Evolutionary conservation across 2,329 filamentous ascomycete species (phyloP), one percentile per base, ranked within the genome.

Genomic region (Penicillium verrucosum): DNA sequence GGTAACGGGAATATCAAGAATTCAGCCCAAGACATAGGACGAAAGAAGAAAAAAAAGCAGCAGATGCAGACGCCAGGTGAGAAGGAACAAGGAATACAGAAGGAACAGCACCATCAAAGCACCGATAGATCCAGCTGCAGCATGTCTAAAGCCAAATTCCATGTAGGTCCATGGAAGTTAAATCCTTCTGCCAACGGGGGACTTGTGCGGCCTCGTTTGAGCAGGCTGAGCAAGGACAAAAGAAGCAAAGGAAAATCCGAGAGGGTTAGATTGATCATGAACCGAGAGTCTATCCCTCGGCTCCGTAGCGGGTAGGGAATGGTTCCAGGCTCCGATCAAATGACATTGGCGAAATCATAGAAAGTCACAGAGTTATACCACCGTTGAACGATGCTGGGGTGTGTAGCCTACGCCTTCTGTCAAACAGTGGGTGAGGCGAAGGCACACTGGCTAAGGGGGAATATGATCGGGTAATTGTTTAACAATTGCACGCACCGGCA

Each of bases 401-500:
- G 29, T 34, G 34, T 34, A 56, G 27, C 27, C 27, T 42, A 18
- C 23, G 37, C 48, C 29, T 34, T 43, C 29, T 56, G 44, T 54
- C 38, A 43, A 21, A 54, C 23, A 16, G 38, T 29, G 50, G 23
- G 21, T 27, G 41, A 18, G 30, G 27, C 21, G 30, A 52, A n/a
- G 23, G n/a, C 23, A 23, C 21, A 45, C 10, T 34, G 21, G 34
- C 36, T 30, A 25, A 30, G 12, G 27, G 32, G 44, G 30, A 42
- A 40, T 54, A 52, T 48, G 21, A 34, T 29, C 25, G 30, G 25
- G 21, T 38, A 49, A 40, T 43, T 25, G 43, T 67, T 77, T 81
- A 89, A 73, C 86, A 89, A 69, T 85, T 84, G 78, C 86, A 89
- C 45, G 80, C 79, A 58, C 79, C 81, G 21, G 80, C 81, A 52